Evolutionary conservation across 805 yeast species (phyloP).

Genomic region (Wickerhamomyces pijperi): DNA sequence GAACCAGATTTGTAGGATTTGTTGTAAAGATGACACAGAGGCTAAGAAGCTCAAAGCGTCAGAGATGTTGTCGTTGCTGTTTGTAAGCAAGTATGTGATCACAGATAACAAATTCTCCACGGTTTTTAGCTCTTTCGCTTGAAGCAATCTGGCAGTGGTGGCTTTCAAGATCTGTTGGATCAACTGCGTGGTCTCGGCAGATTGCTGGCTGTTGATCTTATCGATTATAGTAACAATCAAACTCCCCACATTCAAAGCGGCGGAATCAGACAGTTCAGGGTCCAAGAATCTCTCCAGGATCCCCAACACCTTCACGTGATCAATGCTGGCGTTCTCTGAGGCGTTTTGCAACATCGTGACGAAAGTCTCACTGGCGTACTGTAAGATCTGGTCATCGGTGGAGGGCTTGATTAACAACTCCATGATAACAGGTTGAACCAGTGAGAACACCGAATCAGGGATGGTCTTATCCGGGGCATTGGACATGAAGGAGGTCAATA

Average conservation of each 20-base stretch:
- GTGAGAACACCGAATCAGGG: slow-evolving; percentile 29
- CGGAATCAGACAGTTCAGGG: slow-evolving; percentile 65
- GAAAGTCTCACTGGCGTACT: slow-evolving; percentile 66
- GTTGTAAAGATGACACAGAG: slow-evolving; percentile 24
- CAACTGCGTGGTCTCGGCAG: slow-evolving; percentile 9
- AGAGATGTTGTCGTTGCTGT: slow-evolving; percentile 53
- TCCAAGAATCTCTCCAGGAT: slow-evolving; percentile 61
- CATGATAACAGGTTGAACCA: slow-evolving; percentile 30
- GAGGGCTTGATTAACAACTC: slow-evolving; percentile 24
- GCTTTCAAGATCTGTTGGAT: slow-evolving; percentile 28
- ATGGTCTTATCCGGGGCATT: slow-evolving; percentile 26
- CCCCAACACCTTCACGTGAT: slow-evolving; percentile 31
- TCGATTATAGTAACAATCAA: slow-evolving; percentile 50
- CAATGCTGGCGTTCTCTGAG: slow-evolving; percentile 12
- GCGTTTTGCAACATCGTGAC: slow-evolving; percentile 42
- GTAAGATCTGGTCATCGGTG: slow-evolving; percentile 68
- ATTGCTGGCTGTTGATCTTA: slow-evolving; percentile 27
- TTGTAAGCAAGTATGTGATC: slow-evolving; percentile 57
- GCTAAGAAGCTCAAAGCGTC: slow-evolving; percentile 36
- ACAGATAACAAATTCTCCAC: slow-evolving; percentile 70
- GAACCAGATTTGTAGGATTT: slow-evolving; percentile 73
- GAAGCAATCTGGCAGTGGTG: slow-evolving; percentile 52
- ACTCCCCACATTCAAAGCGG: slow-evolving; percentile 66
- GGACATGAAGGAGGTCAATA: slow-evolving; percentile 38
- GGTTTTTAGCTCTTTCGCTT: slow-evolving; percentile 61